A percentile compares a stretch with the other conserved stretches of the same genome.
Conservation (phyloP, 2,329 filamentous ascomycete genomes). For the Ceratocystis smalleyi region DNA sequence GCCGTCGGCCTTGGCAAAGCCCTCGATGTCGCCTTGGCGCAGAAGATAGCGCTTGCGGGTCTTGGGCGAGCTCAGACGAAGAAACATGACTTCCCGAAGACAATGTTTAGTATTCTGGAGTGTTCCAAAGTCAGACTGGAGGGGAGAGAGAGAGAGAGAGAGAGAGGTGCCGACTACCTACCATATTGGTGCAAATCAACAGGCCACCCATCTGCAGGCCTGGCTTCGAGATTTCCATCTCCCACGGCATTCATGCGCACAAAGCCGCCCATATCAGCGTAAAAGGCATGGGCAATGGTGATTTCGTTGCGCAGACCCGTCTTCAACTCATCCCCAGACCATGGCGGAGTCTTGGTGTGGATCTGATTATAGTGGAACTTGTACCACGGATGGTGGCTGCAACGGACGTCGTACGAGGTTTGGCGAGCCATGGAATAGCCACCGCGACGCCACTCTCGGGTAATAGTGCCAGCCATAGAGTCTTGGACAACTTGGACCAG, state of each 20-base stretch:
- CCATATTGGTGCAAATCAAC: conserved; percentile 10
- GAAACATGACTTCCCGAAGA: not conserved
- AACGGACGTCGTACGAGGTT: not conserved
- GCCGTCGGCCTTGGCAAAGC: conserved; percentile 25
- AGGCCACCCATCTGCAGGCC: not conserved
- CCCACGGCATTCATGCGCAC: conserved; percentile 8
- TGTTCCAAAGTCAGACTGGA: not conserved
- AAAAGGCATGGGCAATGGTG: conserved; percentile 23
- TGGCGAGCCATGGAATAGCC: conserved; percentile 2
- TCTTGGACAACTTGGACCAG: not conserved
- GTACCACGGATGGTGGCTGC: not conserved
- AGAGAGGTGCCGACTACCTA: not conserved
- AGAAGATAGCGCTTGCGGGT: conserved; percentile 11
- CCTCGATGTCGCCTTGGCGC: conserved; percentile 21
- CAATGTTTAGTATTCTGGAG: not conserved
- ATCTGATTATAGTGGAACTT: conserved; percentile 1
- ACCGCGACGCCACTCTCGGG: conserved; percentile 4
- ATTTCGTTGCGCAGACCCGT: conserved; percentile 17
- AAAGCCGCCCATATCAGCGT: conserved; percentile 23
- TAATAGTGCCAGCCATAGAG: not conserved
- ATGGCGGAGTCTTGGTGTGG: not conserved
- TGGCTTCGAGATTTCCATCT: not conserved
- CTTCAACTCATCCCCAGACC: not conserved
- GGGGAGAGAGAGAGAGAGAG: not conserved
- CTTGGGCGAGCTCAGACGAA: not conserved